phyloP scores from a whole-genome alignment of 2,329 filamentous ascomycete genomes.

The Xenosphaeropsis pyriputrescens region DNA sequence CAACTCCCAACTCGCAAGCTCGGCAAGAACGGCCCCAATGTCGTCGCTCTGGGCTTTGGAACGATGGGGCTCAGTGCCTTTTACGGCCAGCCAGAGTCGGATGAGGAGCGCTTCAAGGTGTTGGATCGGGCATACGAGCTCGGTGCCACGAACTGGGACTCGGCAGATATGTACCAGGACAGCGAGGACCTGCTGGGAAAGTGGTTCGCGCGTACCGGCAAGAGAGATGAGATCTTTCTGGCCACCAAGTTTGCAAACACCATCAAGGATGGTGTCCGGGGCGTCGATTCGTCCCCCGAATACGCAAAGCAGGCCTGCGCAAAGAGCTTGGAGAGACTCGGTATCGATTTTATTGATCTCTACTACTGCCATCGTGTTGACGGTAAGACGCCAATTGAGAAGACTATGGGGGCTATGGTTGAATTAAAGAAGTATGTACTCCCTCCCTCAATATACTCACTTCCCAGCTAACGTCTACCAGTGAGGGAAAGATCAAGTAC shows the following conservation, averaged over 20 bases:
- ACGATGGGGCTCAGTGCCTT: constrained; percentile 12
- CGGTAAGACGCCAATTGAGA: constrained; percentile 23
- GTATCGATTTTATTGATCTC: constrained; percentile 19
- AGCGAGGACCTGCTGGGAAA: constrained; percentile 28
- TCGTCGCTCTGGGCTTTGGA: constrained; percentile 11
- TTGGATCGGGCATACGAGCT: constrained; percentile 20
- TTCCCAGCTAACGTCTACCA: constrained; percentile 3
- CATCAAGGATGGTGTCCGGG: constrained; percentile 2
- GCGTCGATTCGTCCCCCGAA: constrained; percentile 20
- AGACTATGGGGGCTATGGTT: constrained; percentile 24
- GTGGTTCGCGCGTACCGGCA: constrained; percentile 27
- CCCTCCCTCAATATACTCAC: background rate
- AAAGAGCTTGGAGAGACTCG: constrained; percentile 21
- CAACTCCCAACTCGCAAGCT: constrained; percentile 11
- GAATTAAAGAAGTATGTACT: constrained; percentile 19
- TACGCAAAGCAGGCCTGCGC: constrained; percentile 23
- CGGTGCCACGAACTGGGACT: constrained; percentile 21
- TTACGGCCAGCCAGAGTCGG: constrained; percentile 16
- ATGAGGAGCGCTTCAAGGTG: constrained; percentile 18
- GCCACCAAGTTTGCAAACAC: constrained; percentile 30
- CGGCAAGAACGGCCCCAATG: constrained; percentile 13
- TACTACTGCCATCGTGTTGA: constrained; percentile 26
- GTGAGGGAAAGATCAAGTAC: constrained; percentile 39
- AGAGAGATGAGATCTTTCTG: constrained; percentile 29
- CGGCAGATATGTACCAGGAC: constrained; percentile 20